phyloP scores from a whole-genome alignment of 129 eudicot species.

The Arctium lappa region DNA sequence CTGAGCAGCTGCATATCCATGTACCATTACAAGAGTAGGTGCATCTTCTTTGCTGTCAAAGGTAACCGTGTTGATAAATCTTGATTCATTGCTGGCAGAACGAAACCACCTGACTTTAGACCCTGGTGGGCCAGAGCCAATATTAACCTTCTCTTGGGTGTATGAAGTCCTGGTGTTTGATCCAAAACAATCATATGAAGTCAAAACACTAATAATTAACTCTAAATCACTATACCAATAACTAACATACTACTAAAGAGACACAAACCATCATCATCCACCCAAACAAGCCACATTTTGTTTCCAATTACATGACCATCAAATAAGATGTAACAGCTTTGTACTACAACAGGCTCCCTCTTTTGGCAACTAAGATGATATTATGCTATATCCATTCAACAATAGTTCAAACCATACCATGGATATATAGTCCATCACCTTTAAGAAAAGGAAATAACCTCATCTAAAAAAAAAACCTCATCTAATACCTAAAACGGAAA shows the following conservation, averaged over 20 bases:
- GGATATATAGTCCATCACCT: background rate
- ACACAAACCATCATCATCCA: background rate
- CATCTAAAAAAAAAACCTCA: too few relatives aligned
- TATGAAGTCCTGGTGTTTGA: slow-evolving; percentile 54
- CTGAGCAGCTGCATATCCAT: slow-evolving; percentile 95
- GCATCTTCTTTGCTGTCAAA: slow-evolving; percentile 67
- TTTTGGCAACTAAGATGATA: background rate
- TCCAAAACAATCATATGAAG: background rate
- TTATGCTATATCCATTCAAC: background rate
- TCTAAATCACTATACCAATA: background rate
- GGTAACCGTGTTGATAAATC: slow-evolving; percentile 80
- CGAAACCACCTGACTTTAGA: slow-evolving; percentile 89
- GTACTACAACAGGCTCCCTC: background rate
- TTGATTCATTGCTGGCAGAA: slow-evolving; percentile 69
- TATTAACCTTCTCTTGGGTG: slow-evolving; percentile 63
- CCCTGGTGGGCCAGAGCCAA: slow-evolving; percentile 90
- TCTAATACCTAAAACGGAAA: background rate
- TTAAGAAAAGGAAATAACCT: too few relatives aligned
- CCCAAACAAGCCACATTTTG: slow-evolving; percentile 6
- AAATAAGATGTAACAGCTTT: background rate
- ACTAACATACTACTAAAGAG: background rate
- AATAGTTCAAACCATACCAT: background rate
- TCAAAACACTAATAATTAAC: background rate
- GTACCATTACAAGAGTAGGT: slow-evolving; percentile 94
- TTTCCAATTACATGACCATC: background rate